These are phyloP conservation scores for Pilasporangium apinafurcum DNA, from an alignment of 352 stramenopile species.

Conservation along the genomic window DNA sequence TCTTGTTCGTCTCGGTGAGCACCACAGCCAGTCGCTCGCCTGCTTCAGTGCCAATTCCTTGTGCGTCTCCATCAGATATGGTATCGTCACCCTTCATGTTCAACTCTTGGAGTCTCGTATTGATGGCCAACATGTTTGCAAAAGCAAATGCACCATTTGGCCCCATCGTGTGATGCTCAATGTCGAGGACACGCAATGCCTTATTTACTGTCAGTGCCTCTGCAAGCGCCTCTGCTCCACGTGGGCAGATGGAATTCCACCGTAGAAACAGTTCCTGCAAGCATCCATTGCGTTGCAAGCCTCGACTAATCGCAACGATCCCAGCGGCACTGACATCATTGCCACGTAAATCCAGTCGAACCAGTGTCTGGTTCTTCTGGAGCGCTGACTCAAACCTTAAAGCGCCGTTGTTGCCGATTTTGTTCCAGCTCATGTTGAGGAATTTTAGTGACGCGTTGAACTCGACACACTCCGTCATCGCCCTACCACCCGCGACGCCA, in stretches of 20 bases:
- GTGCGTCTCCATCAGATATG: conserved; percentile 30
- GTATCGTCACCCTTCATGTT: conserved; percentile 66
- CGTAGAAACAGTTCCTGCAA: conserved; percentile 64
- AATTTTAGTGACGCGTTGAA: conserved; percentile 51
- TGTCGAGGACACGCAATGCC: conserved; percentile 49
- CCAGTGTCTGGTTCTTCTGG: conserved; percentile 31
- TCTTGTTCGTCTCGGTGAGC: conserved; percentile 35
- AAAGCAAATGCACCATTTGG: conserved; percentile 43
- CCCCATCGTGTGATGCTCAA: conserved; percentile 73
- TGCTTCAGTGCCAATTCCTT: conserved; percentile 41
- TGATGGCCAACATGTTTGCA: conserved; percentile 48
- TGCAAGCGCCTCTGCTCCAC: conserved; percentile 49
- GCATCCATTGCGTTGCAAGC: conserved; percentile 42
- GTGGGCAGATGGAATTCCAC: conserved; percentile 59
- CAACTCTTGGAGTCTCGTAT: conserved; percentile 41
- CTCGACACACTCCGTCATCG: conserved; percentile 51
- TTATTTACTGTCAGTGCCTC: conserved; percentile 49
- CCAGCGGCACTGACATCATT: conserved; percentile 48
- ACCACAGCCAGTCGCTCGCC: conserved; percentile 32
- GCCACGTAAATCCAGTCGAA: conserved; percentile 59
- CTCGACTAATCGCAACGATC: conserved; percentile 45
- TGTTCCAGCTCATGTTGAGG: conserved; percentile 78
- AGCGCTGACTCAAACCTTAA: conserved; percentile 35
- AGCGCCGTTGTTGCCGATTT: conserved; percentile 55
- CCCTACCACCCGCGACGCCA: conserved; percentile 30